Evolutionary conservation across 352 stramenopile genomes (phyloP).

Genomic region (Globisporangium rhizosaccharum): DNA sequence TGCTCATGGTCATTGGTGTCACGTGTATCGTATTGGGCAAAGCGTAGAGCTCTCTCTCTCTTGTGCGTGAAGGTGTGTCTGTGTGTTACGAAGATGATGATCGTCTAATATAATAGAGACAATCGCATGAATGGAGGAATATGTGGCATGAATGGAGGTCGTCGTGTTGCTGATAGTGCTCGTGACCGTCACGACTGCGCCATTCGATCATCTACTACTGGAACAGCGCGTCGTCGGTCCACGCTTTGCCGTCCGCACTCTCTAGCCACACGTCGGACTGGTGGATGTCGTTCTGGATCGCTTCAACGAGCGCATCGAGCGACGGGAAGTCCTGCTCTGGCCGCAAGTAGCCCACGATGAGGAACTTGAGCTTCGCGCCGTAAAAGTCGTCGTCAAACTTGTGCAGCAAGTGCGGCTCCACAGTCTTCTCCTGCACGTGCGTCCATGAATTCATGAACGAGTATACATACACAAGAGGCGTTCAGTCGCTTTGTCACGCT

Average conservation of each 20-base stretch:
- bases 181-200: background rate
- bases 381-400: conserved; percentile 95
- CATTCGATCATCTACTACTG: conserved; percentile 12
- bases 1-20: conserved; percentile 76
- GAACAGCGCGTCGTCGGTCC: conserved; percentile 38
- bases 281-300: conserved; percentile 87
- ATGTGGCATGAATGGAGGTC: background rate
- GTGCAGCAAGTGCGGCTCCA: conserved; percentile 94
- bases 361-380: conserved; percentile 88
- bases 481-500: background rate
- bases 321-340: conserved; percentile 92
- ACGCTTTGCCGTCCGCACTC: conserved; percentile 45
- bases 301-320: conserved; percentile 89
- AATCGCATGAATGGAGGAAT: background rate
- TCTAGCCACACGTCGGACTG: conserved; percentile 69
- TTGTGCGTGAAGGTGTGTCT: background rate
- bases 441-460: too few species aligned
- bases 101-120: too few species aligned
- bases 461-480: too few species aligned
- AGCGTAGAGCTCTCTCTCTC: conserved; percentile 11
- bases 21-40: conserved; percentile 75
- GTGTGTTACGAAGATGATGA: background rate
- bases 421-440: conserved; percentile 87
- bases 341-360: conserved; percentile 92
- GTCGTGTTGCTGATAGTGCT: background rate